Evolutionary conservation across 2,329 filamentous ascomycete species (phyloP).

Genomic region (Fusarium udum): DNA sequence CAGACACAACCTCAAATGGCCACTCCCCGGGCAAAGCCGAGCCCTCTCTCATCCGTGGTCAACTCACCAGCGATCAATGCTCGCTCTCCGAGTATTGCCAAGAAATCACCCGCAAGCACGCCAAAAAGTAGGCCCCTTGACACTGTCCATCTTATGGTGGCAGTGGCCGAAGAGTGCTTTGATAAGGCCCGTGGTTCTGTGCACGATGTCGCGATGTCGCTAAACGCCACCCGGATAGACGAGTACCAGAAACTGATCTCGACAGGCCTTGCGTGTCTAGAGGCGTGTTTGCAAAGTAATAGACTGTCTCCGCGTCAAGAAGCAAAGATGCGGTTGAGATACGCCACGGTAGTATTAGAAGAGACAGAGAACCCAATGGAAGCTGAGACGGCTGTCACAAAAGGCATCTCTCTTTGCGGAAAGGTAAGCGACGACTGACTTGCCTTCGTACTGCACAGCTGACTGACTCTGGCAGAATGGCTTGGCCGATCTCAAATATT

Average conservation of each 20-base stretch:
- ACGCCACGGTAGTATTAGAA: slow-evolving; percentile 75
- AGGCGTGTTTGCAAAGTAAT: slow-evolving; percentile 71
- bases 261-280: slow-evolving; percentile 76
- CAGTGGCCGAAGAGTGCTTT: slow-evolving; percentile 81
- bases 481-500: slow-evolving; percentile 74
- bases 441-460: slow-evolving; percentile 32
- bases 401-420: slow-evolving; percentile 75
- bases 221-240: slow-evolving; percentile 58
- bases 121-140: slow-evolving; percentile 57
- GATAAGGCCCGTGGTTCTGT: slow-evolving; percentile 68
- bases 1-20: slow-evolving; percentile 34
- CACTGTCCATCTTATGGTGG: slow-evolving; percentile 69
- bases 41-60: slow-evolving; percentile 51
- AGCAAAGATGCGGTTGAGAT: slow-evolving; percentile 74
- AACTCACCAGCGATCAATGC: slow-evolving; percentile 55
- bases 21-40: slow-evolving; percentile 47
- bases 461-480: slow-evolving; percentile 48
- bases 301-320: slow-evolving; percentile 72
- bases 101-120: slow-evolving; percentile 54
- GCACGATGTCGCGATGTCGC: slow-evolving; percentile 54
- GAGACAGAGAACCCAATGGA: slow-evolving; percentile 81
- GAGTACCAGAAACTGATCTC: slow-evolving; percentile 78
- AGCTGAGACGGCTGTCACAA: slow-evolving; percentile 76
- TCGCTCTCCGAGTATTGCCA: slow-evolving; percentile 53
- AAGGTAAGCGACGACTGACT: slow-evolving; percentile 56